These are phyloP conservation scores for Exsudoporus frostii DNA, from an alignment of 768 basidiomycete species.

Conservation along the genomic window DNA sequence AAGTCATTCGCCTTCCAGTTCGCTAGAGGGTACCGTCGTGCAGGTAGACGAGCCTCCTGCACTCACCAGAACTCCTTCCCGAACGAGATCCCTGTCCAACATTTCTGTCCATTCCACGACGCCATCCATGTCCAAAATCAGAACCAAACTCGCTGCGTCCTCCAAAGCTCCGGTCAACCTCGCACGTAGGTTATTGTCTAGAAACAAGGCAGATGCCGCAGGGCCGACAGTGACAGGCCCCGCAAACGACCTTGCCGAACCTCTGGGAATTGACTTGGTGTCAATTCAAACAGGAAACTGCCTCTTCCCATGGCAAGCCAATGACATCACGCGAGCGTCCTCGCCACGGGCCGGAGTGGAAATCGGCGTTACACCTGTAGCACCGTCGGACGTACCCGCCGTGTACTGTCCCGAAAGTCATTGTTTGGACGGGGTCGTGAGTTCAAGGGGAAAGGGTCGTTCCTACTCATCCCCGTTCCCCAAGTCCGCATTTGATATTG, in stretches of 20 bases:
- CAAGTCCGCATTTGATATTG: slow-evolving; percentile 55
- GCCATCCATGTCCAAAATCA: slow-evolving; percentile 47
- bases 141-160: slow-evolving; percentile 42
- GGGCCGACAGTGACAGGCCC: slow-evolving; percentile 9
- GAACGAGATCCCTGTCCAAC: slow-evolving; percentile 56
- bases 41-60: slow-evolving; percentile 12
- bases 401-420: slow-evolving; percentile 16
- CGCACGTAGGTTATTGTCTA: slow-evolving; percentile 54
- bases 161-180: slow-evolving; percentile 46
- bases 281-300: slow-evolving; percentile 33
- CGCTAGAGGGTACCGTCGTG: slow-evolving; percentile 9
- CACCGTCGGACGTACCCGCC: slow-evolving; percentile 2
- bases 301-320: slow-evolving; percentile 44
- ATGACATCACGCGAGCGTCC: slow-evolving; percentile 18
- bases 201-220: slow-evolving; percentile 32
- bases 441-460: slow-evolving; percentile 49
- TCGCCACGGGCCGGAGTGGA: slow-evolving; percentile 13
- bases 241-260: slow-evolving; percentile 6
- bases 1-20: slow-evolving; percentile 11
- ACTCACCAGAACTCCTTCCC: slow-evolving; percentile 36
- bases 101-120: slow-evolving; percentile 46
- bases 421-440: slow-evolving; percentile 16
- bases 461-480: slow-evolving; percentile 67
- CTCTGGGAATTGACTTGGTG: slow-evolving; percentile 15
- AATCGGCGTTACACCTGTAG: slow-evolving; percentile 6